Percentiles rank a stretch among this genome's conserved stretches.
Evolutionary conservation across 306 rosid genomes (phyloP).

Genomic region (Trichosanthes cucumerina): DNA sequence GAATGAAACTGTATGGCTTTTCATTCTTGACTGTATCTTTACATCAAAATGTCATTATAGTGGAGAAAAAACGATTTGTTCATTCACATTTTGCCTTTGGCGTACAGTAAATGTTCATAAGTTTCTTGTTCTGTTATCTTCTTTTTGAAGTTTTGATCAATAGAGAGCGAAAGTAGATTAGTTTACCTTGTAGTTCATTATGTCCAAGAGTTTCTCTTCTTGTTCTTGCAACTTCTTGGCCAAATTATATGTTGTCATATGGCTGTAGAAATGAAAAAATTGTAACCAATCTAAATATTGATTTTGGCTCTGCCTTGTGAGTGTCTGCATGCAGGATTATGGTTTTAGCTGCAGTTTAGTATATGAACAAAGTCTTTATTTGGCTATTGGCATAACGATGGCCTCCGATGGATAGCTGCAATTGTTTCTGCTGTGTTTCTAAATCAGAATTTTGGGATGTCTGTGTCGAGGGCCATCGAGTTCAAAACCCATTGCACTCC

Average conservation of each 20-base stretch:
- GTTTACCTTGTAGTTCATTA: neutral
- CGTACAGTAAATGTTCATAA: neutral
- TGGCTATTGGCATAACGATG: neutral
- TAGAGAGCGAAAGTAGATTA: neutral
- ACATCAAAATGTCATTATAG: neutral
- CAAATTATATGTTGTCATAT: neutral
- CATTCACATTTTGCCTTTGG: neutral
- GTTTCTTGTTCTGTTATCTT: neutral
- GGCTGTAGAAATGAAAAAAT: neutral
- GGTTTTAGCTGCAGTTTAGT: neutral
- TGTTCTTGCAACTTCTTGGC: neutral
- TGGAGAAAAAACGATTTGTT: neutral
- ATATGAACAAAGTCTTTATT: neutral
- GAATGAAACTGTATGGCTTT: constrained; percentile 30
- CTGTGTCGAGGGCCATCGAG: too few species aligned
- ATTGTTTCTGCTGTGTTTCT: neutral
- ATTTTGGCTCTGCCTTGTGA: neutral
- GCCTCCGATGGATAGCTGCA: neutral
- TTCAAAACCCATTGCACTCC: too few species aligned
- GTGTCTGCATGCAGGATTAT: neutral
- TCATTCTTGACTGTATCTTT: constrained; percentile 5
- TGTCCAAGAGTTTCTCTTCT: neutral
- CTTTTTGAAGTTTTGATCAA: neutral
- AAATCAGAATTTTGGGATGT: neutral
- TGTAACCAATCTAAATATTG: neutral